These are phyloP conservation scores for Cephaloascus albidus DNA, from an alignment of 805 yeast species.

Conservation along the genomic window DNA sequence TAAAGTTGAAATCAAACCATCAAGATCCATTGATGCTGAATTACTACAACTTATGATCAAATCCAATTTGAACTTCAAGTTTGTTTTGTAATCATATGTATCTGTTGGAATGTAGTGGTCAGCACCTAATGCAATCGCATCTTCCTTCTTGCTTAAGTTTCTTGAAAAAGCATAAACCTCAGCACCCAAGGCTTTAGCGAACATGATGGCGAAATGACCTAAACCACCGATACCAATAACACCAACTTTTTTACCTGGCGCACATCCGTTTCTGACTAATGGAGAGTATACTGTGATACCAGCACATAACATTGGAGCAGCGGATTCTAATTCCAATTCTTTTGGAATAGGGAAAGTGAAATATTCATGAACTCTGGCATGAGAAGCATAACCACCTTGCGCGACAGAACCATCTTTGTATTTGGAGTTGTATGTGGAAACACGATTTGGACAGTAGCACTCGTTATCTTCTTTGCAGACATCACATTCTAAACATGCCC, in stretches of 20 bases:
- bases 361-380: conserved; percentile 19
- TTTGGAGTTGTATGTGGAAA: conserved; percentile 18
- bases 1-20: conserved; percentile 37
- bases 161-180: conserved; percentile 16
- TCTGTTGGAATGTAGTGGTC: conserved; percentile 7
- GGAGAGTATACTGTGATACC: conserved; percentile 13
- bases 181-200: conserved; percentile 16
- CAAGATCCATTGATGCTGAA: conserved; percentile 38
- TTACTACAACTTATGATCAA: conserved; percentile 45
- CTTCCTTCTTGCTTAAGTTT: conserved; percentile 15
- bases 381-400: conserved; percentile 20
- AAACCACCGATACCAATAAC: conserved; percentile 17
- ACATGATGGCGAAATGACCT: conserved; percentile 16
- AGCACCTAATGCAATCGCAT: conserved; percentile 22
- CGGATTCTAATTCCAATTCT: conserved; percentile 19
- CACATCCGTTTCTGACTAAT: conserved; percentile 9
- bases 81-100: conserved; percentile 19
- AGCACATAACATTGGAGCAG: conserved; percentile 12
- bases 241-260: conserved; percentile 11
- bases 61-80: conserved; percentile 28
- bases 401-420: neutral
- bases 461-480: conserved; percentile 17
- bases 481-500: conserved; percentile 16
- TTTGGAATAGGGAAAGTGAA: conserved; percentile 24
- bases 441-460: conserved; percentile 16